Evolutionary conservation across 352 stramenopile genomes (phyloP), one percentile per base, ranked within the genome.

Genomic region (Phytophthora tubulina): DNA sequence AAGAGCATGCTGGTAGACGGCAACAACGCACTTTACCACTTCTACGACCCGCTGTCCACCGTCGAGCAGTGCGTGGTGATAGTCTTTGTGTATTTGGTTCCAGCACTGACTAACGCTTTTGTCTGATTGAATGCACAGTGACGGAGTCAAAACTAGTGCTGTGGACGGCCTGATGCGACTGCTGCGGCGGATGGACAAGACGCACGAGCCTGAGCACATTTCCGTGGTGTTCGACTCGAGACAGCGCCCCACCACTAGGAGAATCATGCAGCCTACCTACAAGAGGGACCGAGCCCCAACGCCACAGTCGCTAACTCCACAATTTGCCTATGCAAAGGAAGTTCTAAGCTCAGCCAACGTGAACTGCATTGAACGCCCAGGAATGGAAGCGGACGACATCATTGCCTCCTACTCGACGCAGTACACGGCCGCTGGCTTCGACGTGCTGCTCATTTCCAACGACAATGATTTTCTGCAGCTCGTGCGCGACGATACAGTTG

Each of bases 381-480:
- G 82, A 13, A 74, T 88, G 31, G 85, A 92, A 57, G 85, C 85
- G 21, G 85, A 92, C 62, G 85, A 92, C 63, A 57, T 92, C 55
- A 88, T 92, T 51, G 85, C 85, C 13, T 90, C 85, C 0, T 92
- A 92, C 60, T 72, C 80, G 21, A 75, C 73, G 21, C 76, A 80
- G 51, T 85, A 69, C 36, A 72, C 76, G 0, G 58, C 66, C 3
- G 62, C 64, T n/a, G 81, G 74, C 5, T 80, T 87, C 48, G 81
- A 91, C 31, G 81, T 92, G 30, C 63, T 92, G 51, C 65, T 92
- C 36, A 77, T 91, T 35, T 91, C 82, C 32, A 91, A 92, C 48
- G 85, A 92, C 53, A 91, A 88, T 52, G 85, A 92, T 60, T 89
- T 92, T 52, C 58, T 91, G 35, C 85, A 92, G 67, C 82, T 92